Evolutionary conservation across 2,329 filamentous ascomycete species (phyloP), one percentile per base, ranked within the genome.

Genomic region (Fusarium chlamydosporum): DNA sequence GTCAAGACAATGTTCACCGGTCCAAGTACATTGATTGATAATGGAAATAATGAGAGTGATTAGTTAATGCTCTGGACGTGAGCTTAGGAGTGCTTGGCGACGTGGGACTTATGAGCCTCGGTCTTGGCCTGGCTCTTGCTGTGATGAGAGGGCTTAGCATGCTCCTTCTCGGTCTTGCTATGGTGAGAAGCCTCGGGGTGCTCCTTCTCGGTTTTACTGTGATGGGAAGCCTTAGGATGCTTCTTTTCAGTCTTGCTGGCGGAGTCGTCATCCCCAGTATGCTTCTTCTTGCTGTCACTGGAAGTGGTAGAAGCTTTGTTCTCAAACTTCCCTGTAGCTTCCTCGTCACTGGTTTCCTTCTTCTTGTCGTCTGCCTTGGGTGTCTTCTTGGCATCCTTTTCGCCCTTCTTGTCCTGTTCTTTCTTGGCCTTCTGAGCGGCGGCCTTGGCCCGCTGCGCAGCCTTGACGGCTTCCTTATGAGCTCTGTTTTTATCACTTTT

Each of bases 291-390:
- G 23, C 20, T 23, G 6, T 23, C 23, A 23, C 23, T 23, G 6
- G 23, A 23, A 16, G 16, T 4, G 2, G 40, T 16, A 12, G 23
- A 7, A 7, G 6, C 2, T 15, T 48, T 48, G 31, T 23, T 23
- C 23, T 4, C 4, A 23, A 23, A 6, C 4, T 23, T 23, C 23
- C 6, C 6, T 4, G 23, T 23, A 23, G 23, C 23, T 3, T 48
- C 45, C 7, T 35, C 45, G 4, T 6, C 31, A 4, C 31, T 31
- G 12, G 31, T 12, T 29, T 35, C 18, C 12, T 27, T 33, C 35
- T 57, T 58, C 34, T 61, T 45, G 6, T 20, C 56, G 11, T 41
- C 40, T 12, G 57, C 35, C 23, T 61, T 61, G 26, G 23, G 42
- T 0, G 29, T 26, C 13, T 58, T 43, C 35, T 61, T 43, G 3